These are phyloP conservation scores for Cordyceps cateniannulata DNA, from an alignment of 2,329 filamentous ascomycete genomes.

Conservation along the genomic window DNA sequence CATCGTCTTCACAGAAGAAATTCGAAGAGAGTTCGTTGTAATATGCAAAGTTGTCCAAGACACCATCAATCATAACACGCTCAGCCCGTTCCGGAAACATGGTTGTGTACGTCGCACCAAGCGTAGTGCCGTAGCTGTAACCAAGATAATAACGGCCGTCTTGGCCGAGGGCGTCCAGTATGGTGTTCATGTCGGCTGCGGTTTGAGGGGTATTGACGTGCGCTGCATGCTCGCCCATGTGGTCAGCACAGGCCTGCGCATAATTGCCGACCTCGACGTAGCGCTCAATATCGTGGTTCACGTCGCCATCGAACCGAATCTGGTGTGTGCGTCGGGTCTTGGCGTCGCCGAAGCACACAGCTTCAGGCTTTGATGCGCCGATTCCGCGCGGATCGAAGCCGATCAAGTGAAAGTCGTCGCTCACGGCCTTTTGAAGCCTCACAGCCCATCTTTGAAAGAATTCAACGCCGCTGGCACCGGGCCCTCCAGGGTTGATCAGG, in stretches of 20 bases:
- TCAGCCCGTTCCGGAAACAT: slow-evolving; percentile 19
- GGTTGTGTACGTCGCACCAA: slow-evolving; percentile 25
- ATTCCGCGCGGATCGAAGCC: slow-evolving; percentile 43
- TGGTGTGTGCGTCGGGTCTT: slow-evolving; percentile 25
- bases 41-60: slow-evolving; percentile 12
- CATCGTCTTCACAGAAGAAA: background rate
- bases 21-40: background rate
- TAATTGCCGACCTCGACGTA: slow-evolving; percentile 34
- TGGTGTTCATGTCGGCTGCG: slow-evolving; percentile 45
- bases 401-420: slow-evolving; percentile 23
- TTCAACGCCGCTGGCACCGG: slow-evolving; percentile 18
- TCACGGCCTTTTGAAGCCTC: background rate
- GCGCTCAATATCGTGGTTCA: slow-evolving; percentile 28
- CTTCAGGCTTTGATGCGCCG: slow-evolving; percentile 22
- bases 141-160: slow-evolving; percentile 33
- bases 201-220: slow-evolving; percentile 45
- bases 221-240: slow-evolving; percentile 35
- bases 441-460: background rate
- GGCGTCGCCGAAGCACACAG: slow-evolving; percentile 32
- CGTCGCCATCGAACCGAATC: slow-evolving; percentile 28
- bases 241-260: slow-evolving; percentile 35
- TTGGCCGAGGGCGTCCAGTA: slow-evolving; percentile 34
- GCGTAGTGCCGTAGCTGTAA: slow-evolving; percentile 30
- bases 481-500: slow-evolving; percentile 42
- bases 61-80: slow-evolving; percentile 18